phyloP scores from a whole-genome alignment of 106 monocot species.

The Acorus calamus region DNA sequence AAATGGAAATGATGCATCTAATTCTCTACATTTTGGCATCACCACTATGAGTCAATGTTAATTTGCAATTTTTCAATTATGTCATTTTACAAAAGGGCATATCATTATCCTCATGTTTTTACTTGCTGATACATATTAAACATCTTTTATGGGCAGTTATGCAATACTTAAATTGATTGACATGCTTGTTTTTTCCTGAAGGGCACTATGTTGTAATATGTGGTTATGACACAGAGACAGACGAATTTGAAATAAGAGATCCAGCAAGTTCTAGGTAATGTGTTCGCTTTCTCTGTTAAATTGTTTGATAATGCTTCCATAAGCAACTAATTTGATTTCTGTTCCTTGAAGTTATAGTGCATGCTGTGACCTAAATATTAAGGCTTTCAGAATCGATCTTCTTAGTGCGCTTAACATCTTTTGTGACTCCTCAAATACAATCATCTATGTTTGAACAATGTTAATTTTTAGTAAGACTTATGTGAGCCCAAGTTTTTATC shows the following conservation, averaged over 20 bases:
- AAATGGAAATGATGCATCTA: too few relatives aligned
- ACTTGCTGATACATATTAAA: not conserved
- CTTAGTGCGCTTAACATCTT: too few relatives aligned
- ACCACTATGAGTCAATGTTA: too few relatives aligned
- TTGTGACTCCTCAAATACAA: too few relatives aligned
- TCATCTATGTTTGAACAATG: too few relatives aligned
- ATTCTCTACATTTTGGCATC: too few relatives aligned
- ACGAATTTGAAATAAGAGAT: constrained; percentile 94
- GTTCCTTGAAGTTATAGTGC: not conserved
- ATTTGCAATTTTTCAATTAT: too few relatives aligned
- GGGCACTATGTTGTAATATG: constrained; percentile 92
- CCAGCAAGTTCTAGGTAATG: constrained; percentile 81
- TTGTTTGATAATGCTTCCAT: not conserved
- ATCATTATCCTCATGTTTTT: not conserved
- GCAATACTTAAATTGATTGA: not conserved
- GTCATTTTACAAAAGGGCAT: too few relatives aligned
- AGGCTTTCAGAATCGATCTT: too few relatives aligned
- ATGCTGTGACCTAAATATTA: not conserved
- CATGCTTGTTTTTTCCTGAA: constrained; percentile 12
- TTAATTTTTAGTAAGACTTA: too few relatives aligned
- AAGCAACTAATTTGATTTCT: not conserved
- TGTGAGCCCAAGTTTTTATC: too few relatives aligned
- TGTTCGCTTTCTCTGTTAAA: not conserved
- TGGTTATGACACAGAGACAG: constrained; percentile 57
- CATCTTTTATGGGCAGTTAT: not conserved